A percentile compares a stretch with the other conserved stretches of the same genome.
Evolutionary conservation across 331 rosid genomes (phyloP).

Genomic region (Stylosanthes scabra): DNA sequence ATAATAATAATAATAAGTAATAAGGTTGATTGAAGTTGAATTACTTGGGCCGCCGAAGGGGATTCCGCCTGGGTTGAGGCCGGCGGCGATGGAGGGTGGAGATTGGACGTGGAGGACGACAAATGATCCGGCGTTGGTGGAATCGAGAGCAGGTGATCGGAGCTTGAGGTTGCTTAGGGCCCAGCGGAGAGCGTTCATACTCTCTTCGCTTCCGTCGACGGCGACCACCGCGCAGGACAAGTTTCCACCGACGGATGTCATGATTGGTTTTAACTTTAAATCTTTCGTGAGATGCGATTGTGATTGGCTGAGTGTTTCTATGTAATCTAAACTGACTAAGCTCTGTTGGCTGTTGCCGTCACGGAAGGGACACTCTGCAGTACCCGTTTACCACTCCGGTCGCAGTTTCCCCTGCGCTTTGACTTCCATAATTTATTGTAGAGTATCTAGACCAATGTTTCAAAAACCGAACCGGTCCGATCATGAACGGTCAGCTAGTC

Average conservation of each 20-base stretch:
- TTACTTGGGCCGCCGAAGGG: constrained; percentile 96
- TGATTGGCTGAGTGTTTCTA: too few species aligned
- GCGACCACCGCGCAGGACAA: constrained; percentile 73
- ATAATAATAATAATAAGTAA: neutral
- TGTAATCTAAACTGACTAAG: too few species aligned
- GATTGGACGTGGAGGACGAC: constrained; percentile 79
- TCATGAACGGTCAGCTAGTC: too few species aligned
- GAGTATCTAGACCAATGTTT: too few species aligned
- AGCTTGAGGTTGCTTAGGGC: constrained; percentile 76
- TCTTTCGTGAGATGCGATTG: too few species aligned
- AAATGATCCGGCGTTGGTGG: constrained; percentile 45
- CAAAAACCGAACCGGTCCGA: too few species aligned
- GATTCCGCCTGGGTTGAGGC: constrained; percentile 74
- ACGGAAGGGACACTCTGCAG: too few species aligned
- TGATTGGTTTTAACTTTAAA: too few species aligned
- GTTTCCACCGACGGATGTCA: constrained; percentile 57
- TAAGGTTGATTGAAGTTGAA: neutral
- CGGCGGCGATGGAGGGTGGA: constrained; percentile 76
- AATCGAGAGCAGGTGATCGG: constrained; percentile 55
- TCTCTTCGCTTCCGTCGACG: constrained; percentile 87
- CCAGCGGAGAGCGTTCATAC: constrained; percentile 88
- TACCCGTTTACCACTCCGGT: too few species aligned
- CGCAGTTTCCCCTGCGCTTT: too few species aligned
- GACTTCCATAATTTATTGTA: too few species aligned
- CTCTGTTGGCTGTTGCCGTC: too few species aligned